These are phyloP conservation scores for Pichia exigua DNA, from an alignment of 805 yeast genomes.

Conservation along the genomic window DNA sequence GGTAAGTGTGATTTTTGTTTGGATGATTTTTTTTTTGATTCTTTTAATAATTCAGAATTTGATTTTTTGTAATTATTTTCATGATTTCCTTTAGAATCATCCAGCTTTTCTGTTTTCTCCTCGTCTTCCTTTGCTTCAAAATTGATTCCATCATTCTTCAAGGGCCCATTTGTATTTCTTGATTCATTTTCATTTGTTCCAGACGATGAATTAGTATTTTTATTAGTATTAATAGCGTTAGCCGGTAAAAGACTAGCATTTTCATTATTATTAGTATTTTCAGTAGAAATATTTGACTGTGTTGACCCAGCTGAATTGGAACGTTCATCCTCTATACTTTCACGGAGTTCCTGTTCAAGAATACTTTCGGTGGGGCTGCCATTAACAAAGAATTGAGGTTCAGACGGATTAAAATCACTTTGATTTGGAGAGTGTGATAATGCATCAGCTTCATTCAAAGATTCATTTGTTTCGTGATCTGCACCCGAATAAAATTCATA, in stretches of 20 bases:
- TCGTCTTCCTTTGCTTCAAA: neutral
- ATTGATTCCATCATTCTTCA: too few relatives aligned
- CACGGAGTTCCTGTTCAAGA: constrained; percentile 13
- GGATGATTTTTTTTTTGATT: neutral
- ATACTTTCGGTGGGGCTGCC: constrained; percentile 28
- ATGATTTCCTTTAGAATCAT: too few relatives aligned
- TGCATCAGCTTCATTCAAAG: constrained; percentile 15
- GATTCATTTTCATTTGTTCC: neutral
- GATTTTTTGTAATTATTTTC: neutral
- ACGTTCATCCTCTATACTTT: constrained; percentile 3
- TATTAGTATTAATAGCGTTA: neutral
- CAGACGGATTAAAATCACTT: constrained; percentile 78
- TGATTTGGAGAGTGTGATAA: constrained; percentile 6
- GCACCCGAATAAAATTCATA: constrained; percentile 84
- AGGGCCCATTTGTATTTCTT: neutral
- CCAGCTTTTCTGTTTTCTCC: neutral
- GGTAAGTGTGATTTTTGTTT: constrained; percentile 23
- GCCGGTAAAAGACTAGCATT: neutral
- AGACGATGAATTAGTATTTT: neutral
- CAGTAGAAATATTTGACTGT: neutral
- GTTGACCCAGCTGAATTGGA: constrained; percentile 3
- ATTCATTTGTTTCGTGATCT: constrained; percentile 34
- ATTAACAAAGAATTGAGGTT: constrained; percentile 78
- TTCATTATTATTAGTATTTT: neutral
- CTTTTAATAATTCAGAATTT: neutral